These are phyloP conservation scores for Dactylonectria estremocensis DNA, from an alignment of 2,329 filamentous ascomycete species.

Conservation along the genomic window DNA sequence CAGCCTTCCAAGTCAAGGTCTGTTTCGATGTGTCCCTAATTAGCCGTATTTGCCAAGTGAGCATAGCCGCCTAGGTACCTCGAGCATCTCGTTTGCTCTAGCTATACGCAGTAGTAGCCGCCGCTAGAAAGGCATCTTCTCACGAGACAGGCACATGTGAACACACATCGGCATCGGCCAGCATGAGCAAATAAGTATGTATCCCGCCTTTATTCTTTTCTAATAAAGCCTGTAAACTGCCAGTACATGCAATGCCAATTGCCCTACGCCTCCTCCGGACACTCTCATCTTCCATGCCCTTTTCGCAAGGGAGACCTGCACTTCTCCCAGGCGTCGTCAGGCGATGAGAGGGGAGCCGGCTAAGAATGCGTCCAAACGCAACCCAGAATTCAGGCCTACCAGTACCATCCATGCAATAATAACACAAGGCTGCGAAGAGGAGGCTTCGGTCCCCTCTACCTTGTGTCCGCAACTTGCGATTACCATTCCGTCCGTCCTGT, in stretches of 20 bases:
- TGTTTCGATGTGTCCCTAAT: neutral
- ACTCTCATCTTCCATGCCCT: constrained; percentile 24
- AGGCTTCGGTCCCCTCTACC: constrained; percentile 27
- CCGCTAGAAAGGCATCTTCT: too few relatives aligned
- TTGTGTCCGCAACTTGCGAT: constrained; percentile 15
- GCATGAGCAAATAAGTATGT: neutral
- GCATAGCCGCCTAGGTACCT: too few relatives aligned
- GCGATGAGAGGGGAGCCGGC: neutral
- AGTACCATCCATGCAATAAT: constrained; percentile 31
- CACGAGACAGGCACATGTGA: too few relatives aligned
- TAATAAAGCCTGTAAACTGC: constrained; percentile 30
- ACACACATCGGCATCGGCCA: neutral
- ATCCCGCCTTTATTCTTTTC: constrained; percentile 28
- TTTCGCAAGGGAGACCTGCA: constrained; percentile 51
- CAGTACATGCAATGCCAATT: constrained; percentile 38
- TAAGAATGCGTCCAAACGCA: constrained; percentile 28
- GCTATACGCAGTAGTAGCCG: too few relatives aligned
- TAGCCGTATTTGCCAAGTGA: too few relatives aligned
- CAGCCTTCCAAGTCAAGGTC: neutral
- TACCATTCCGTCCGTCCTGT: constrained; percentile 29
- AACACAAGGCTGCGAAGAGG: constrained; percentile 26
- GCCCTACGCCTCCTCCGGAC: constrained; percentile 27
- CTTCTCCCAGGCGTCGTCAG: constrained; percentile 45
- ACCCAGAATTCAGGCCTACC: constrained; percentile 24
- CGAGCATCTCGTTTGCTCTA: too few relatives aligned